These are phyloP conservation scores for Biscogniauxia mediterranea DNA, from an alignment of 2,329 filamentous ascomycete genomes.

Conservation along the genomic window DNA sequence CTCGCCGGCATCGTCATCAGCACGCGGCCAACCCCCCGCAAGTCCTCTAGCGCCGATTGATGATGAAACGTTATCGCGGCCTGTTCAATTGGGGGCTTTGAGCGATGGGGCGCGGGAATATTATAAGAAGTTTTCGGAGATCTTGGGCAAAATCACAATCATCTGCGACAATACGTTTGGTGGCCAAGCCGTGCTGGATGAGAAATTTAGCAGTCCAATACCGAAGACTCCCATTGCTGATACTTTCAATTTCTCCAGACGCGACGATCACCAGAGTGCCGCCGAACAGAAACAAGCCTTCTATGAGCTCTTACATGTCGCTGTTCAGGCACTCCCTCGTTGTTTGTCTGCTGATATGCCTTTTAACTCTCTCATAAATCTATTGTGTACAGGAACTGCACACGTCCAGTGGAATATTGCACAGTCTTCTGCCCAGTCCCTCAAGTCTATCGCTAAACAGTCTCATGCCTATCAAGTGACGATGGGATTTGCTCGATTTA, in stretches of 20 bases:
- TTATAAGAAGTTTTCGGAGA: slow-evolving; percentile 89
- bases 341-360: slow-evolving; percentile 88
- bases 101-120: slow-evolving; percentile 78
- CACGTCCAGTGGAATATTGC: slow-evolving; percentile 94
- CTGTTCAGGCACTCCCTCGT: slow-evolving; percentile 91
- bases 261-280: slow-evolving; percentile 71
- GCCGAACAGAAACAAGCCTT: slow-evolving; percentile 89
- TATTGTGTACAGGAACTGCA: slow-evolving; percentile 93
- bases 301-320: slow-evolving; percentile 92
- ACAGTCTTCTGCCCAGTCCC: slow-evolving; percentile 82
- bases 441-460: slow-evolving; percentile 93
- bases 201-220: slow-evolving; percentile 83
- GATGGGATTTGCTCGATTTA: slow-evolving; percentile 94
- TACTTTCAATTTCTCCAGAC: slow-evolving; percentile 84
- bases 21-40: slow-evolving; percentile 27
- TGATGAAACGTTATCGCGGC: slow-evolving; percentile 66
- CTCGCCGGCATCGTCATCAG: slow-evolving; percentile 49
- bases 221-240: slow-evolving; percentile 95
- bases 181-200: slow-evolving; percentile 89
- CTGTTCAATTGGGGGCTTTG: slow-evolving; percentile 61
- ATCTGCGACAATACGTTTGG: slow-evolving; percentile 97
- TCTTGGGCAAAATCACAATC: slow-evolving; percentile 91
- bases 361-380: slow-evolving; percentile 89
- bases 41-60: slow-evolving; percentile 34
- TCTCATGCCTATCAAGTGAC: slow-evolving; percentile 93